phyloP scores from a whole-genome alignment of 352 stramenopile species.

The Pythium aquatile region DNA sequence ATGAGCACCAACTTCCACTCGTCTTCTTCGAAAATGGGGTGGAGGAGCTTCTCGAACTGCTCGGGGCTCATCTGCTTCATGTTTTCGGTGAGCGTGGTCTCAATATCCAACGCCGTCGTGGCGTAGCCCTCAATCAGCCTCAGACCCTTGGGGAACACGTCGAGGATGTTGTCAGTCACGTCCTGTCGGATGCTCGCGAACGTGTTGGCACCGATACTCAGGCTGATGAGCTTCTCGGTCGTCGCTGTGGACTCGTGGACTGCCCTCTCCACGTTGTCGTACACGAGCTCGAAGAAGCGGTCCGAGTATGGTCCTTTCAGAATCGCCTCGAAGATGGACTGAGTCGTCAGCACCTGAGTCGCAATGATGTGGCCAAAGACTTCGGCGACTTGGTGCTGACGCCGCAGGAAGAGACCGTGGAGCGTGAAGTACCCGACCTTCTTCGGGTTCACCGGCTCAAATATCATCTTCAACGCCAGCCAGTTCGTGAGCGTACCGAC shows the following conservation, averaged over 20 bases:
- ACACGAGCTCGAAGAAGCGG: constrained; percentile 84
- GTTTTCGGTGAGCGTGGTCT: constrained; percentile 90
- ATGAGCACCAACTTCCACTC: constrained; percentile 98
- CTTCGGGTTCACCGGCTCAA: constrained; percentile 86
- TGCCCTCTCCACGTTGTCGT: constrained; percentile 85
- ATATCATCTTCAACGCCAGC: constrained; percentile 94
- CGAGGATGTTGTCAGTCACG: constrained; percentile 85
- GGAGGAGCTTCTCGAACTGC: constrained; percentile 95
- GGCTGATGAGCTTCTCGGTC: constrained; percentile 85
- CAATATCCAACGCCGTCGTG: constrained; percentile 89
- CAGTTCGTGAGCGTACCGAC: constrained; percentile 98
- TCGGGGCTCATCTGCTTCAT: constrained; percentile 88
- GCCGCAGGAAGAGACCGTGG: constrained; percentile 93
- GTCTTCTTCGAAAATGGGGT: constrained; percentile 98
- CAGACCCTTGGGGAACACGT: constrained; percentile 83
- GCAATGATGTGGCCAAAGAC: constrained; percentile 89
- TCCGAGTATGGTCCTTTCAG: constrained; percentile 87
- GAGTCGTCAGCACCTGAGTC: constrained; percentile 81
- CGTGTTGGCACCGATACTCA: constrained; percentile 79
- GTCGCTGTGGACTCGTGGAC: constrained; percentile 75
- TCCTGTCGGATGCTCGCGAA: constrained; percentile 87
- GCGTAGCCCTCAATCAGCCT: constrained; percentile 93
- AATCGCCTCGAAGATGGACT: constrained; percentile 90
- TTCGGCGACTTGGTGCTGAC: constrained; percentile 89
- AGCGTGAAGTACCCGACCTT: constrained; percentile 89